Evolutionary conservation across 192 early-diverging fungal genomes (phyloP), one percentile per base, ranked within the genome.

Genomic region (Podila epicladia): DNA sequence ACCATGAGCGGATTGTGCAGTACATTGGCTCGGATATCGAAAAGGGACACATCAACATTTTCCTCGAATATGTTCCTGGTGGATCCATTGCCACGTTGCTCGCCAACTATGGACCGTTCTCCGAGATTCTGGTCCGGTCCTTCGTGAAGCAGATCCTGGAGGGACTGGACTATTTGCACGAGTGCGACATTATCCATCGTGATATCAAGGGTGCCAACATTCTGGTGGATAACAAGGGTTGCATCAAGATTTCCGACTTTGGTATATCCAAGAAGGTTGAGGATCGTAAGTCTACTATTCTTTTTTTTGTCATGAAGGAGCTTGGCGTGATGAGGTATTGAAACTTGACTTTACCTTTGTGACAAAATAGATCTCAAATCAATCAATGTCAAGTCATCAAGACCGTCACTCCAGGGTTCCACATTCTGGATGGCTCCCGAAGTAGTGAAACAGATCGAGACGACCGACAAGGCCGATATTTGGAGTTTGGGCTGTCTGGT

Each of bases 341-440:
- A 45, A 12, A 11, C 35, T 8, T 17, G 41, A 0, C 2, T 45
- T 3, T 12, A 15, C 13, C 13, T 17, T 9, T 22, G 24, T 55
- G 9, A 15, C 5, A 33, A 19, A 49, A 45, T 73, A 80, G 77
- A 75, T 48, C 74, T 79, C 28, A 72, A 73, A 24, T 79, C 74
- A 24, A 85, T 74, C 55, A 69, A 82, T 22, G 62, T 80, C 61
- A 80, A 80, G 71, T 82, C 84, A 17, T 86, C 89, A 19, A 82
- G 92, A 57, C 94, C 85, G 66, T 97, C 96, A 53, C 78, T 99
- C 66, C 96, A 98, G 86, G 98, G 98, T 2, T 96, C 96, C 0
- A 92, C 98, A 32, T 95, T 95, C 83, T 99, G 98, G 98, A 98
- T 98, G 97, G 97, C 98, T n/a, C 98, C 97, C 26, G 98, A 98